Percentiles rank a stretch among this genome's conserved stretches.
Conservation (phyloP, 225 moss, liverwort and hornwort genomes). For the Pseudoscleropodium purum region DNA sequence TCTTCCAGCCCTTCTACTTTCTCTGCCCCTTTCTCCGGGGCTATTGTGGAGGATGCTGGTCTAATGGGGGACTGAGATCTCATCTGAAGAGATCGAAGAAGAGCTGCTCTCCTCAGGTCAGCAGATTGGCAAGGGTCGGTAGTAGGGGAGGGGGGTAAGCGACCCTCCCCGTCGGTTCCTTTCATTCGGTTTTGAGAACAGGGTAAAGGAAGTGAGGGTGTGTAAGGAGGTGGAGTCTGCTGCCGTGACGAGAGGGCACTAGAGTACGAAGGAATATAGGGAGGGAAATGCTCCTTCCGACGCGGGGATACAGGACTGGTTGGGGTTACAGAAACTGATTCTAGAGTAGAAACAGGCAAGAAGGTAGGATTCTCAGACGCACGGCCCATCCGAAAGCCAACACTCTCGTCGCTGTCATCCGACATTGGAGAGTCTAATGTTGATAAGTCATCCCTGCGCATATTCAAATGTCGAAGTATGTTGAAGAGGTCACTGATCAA, state of each 20-base stretch:
- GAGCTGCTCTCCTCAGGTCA: constrained; percentile 72
- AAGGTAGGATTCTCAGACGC: constrained; percentile 27
- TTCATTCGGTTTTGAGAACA: constrained; percentile 60
- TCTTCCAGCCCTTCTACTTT: constrained; percentile 61
- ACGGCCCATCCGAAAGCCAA: constrained; percentile 51
- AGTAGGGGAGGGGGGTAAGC: constrained; percentile 83
- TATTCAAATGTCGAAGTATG: background rate
- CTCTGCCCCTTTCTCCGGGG: constrained; percentile 41
- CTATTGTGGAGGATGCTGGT: constrained; percentile 46
- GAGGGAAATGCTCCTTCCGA: constrained; percentile 43
- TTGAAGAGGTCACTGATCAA: background rate
- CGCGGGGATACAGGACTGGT: constrained; percentile 52
- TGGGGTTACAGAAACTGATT: constrained; percentile 29
- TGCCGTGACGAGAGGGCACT: constrained; percentile 40
- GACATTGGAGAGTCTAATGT: constrained; percentile 59
- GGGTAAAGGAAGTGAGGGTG: constrained; percentile 49
- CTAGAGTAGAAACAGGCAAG: constrained; percentile 35
- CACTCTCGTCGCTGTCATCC: constrained; percentile 55
- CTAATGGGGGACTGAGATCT: constrained; percentile 68
- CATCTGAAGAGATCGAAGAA: constrained; percentile 78
- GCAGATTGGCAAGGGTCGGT: constrained; percentile 88
- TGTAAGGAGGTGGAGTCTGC: constrained; percentile 54
- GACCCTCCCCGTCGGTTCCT: constrained; percentile 64
- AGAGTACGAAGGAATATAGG: constrained; percentile 29
- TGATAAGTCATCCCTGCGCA: constrained; percentile 50